Percentiles rank a stretch among this genome's conserved stretches.
Evolutionary conservation across 108 stramenopile genomes (phyloP).

Genomic region (Pseudonitzschia multistriata): DNA sequence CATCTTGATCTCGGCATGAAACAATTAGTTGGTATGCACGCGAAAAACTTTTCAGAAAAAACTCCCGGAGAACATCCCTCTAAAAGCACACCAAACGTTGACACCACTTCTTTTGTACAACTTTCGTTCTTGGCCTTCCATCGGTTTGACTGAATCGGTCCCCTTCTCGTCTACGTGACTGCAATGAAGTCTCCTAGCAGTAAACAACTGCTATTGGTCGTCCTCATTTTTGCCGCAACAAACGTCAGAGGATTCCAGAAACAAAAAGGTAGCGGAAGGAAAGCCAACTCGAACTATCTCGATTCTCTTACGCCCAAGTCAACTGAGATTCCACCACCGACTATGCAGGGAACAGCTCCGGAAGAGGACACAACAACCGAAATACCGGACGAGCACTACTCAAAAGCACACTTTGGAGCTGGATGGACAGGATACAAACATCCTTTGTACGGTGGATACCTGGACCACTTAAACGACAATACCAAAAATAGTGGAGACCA

Average conservation of each 20-base stretch:
- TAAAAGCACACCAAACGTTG: no score
- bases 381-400: slow-evolving; percentile 18
- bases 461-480: slow-evolving; percentile 8
- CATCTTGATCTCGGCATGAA: no score
- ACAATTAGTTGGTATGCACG: no score
- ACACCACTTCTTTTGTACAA: no score
- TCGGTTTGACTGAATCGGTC: no score
- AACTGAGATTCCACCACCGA: no score
- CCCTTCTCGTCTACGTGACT: no score
- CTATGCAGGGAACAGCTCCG: background rate
- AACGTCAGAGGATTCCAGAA: background rate
- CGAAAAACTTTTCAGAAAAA: no score
- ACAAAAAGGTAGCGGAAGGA: background rate
- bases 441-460: slow-evolving; percentile 25
- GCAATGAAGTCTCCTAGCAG: no score
- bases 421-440: slow-evolving; percentile 31
- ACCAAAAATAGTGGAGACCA: background rate
- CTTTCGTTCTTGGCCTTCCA: no score
- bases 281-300: background rate
- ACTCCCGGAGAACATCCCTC: no score
- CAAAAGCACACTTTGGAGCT: slow-evolving; percentile 9
- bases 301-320: background rate
- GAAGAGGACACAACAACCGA: background rate
- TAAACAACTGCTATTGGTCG: no score
- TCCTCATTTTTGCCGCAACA: background rate